phyloP scores from a whole-genome alignment of 495 filamentous ascomycete species.

The Cryomyces minteri region DNA sequence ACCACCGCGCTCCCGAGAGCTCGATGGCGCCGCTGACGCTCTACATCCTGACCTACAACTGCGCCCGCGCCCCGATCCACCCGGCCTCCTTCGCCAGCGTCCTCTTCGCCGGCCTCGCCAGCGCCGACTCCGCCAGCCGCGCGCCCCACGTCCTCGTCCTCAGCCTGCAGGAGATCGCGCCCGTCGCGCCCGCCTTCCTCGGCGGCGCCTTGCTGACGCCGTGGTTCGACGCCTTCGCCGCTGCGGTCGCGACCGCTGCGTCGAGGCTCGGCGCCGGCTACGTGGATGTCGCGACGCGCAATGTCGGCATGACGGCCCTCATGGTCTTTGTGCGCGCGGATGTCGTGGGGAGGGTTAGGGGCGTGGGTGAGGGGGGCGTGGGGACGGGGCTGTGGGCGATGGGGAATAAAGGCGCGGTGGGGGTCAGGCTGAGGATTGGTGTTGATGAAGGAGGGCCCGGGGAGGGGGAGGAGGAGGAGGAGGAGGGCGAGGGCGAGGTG shows the following conservation, averaged over 20 bases:
- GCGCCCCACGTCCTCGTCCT: constrained; percentile 23
- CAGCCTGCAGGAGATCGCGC: constrained; percentile 81
- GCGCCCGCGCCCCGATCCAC: constrained; percentile 48
- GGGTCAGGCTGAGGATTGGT: constrained; percentile 33
- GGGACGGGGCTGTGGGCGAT: constrained; percentile 70
- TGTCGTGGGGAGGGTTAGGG: constrained; percentile 31
- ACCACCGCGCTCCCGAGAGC: neutral
- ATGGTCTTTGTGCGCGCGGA: constrained; percentile 56
- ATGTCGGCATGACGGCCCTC: constrained; percentile 77
- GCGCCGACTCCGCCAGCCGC: neutral
- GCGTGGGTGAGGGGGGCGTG: constrained; percentile 50
- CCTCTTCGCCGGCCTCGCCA: constrained; percentile 48
- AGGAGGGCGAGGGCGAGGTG: constrained; percentile 36
- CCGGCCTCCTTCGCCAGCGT: constrained; percentile 45
- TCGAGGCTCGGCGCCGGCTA: constrained; percentile 15
- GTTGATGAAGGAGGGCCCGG: constrained; percentile 7
- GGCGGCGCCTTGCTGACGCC: constrained; percentile 63
- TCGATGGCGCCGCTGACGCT: constrained; percentile 30
- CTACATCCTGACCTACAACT: constrained; percentile 84
- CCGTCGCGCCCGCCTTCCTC: constrained; percentile 65
- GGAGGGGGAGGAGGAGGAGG: constrained; percentile 21
- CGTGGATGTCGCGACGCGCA: constrained; percentile 35
- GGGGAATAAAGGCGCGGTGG: constrained; percentile 91
- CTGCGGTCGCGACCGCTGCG: constrained; percentile 52
- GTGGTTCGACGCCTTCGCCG: constrained; percentile 50